phyloP scores from a whole-genome alignment of 176 grass and related monocot genomes.

The Ensete glaucum region DNA sequence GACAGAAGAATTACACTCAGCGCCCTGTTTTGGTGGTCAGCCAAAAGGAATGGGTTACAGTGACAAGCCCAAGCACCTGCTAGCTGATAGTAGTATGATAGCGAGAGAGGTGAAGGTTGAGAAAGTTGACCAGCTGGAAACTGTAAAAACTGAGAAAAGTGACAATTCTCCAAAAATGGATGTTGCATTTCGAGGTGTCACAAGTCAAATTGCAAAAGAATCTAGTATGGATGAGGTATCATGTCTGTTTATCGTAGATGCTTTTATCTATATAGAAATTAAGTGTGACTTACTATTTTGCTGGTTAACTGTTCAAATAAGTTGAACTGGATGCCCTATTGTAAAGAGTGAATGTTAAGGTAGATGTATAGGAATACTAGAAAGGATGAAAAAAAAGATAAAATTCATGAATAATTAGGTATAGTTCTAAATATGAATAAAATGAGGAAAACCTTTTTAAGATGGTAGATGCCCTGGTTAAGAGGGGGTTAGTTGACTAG shows the following conservation, averaged over 20 bases:
- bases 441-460: too few relatives aligned
- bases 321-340: not conserved
- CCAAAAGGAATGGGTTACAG: not conserved
- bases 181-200: conserved; percentile 11
- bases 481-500: too few relatives aligned
- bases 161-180: conserved; percentile 23
- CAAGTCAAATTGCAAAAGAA: conserved; percentile 26
- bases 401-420: too few relatives aligned
- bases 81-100: not conserved
- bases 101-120: conserved; percentile 24
- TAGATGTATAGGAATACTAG: too few relatives aligned
- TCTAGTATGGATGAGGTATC: conserved; percentile 42
- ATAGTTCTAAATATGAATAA: too few relatives aligned
- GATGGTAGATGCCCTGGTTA: too few relatives aligned
- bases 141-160: conserved; percentile 22
- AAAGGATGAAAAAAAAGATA: too few relatives aligned
- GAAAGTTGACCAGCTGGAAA: conserved; percentile 28
- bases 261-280: not conserved
- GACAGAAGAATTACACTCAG: conserved; percentile 14
- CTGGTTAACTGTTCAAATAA: not conserved
- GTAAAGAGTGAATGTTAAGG: not conserved
- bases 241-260: not conserved
- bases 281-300: not conserved
- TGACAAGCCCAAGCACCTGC: conserved; percentile 1
- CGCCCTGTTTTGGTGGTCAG: conserved; percentile 8